phyloP scores from a whole-genome alignment of 495 filamentous ascomycete species.

The Haplographium delicatum region DNA sequence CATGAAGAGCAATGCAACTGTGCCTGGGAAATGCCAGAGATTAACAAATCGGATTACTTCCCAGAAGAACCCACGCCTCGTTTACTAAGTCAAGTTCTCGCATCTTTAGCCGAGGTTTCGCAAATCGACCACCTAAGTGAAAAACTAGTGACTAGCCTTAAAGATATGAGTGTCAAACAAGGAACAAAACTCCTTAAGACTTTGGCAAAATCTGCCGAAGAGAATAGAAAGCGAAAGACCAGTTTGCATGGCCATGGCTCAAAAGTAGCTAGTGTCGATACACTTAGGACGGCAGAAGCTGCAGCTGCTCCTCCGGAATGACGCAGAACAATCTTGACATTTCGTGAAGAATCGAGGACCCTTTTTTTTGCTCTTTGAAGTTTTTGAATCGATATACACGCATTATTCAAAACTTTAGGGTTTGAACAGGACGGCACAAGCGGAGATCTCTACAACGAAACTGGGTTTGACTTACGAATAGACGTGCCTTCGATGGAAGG shows the following conservation, averaged over 20 bases:
- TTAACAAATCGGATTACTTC: conserved; percentile 11
- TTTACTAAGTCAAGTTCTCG: conserved; percentile 11
- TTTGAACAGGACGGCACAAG: not conserved
- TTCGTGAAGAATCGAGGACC: conserved; percentile 10
- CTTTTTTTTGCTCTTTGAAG: no score
- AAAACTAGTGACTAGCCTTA: conserved; percentile 4
- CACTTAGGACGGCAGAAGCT: conserved; percentile 7
- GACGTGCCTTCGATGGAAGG: not conserved
- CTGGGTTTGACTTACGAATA: not conserved
- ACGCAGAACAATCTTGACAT: conserved; percentile 10
- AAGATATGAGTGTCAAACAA: conserved; percentile 11
- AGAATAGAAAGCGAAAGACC: not conserved
- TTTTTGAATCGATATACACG: not conserved
- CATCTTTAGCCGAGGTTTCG: conserved; percentile 9
- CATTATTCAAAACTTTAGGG: not conserved
- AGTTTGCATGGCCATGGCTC: conserved; percentile 7
- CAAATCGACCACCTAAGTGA: conserved; percentile 10
- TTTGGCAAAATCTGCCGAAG: not conserved
- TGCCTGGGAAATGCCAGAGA: conserved; percentile 4
- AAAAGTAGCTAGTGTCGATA: conserved; percentile 8
- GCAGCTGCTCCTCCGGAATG: conserved; percentile 10
- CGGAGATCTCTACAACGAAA: not conserved
- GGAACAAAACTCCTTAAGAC: conserved; percentile 11
- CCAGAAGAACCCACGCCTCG: conserved; percentile 11
- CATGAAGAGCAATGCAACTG: conserved; percentile 13